Base-by-base conservation (phyloP, 352 stramenopile species). In the Globisporangium iwayamae region DNA sequence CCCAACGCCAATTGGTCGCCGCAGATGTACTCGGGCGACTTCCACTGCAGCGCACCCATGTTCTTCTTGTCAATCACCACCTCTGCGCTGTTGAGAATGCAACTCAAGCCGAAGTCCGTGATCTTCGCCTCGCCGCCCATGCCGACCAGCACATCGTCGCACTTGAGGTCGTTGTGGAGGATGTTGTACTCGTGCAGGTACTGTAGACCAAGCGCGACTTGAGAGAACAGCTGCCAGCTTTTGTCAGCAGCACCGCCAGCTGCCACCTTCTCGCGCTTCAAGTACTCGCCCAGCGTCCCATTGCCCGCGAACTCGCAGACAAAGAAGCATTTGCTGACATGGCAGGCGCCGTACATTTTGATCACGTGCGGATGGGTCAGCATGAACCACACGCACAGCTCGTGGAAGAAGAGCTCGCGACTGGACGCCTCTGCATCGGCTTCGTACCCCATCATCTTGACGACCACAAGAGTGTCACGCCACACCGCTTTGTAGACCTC, bases 171-270 rank as follows among this genome's bases (percentile, higher is more conserved):
- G 39, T 28, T 48, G 41, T 62, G 52, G 8, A 66, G 32, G 22
- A 66, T 38, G 20, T 46, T 54, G 6, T 54, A 9, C 13, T 16
- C 20, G 43, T 66, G 51, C 22, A 47, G 56, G 60, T 83, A 86
- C 50, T 57, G 39, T 6, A 93, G 60, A 0, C 79, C 85, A 11
- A 64, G 16, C 2, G 58, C 62, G 20, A 68, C 57, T 39, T 64
- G 22, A 16, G 38, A 43, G 38, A 43, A 11, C 8, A 43, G 38
- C 38, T 43, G 38, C 38, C 38, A 43, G 38, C 38, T 43, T 14
- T 11, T 43, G 38, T 45, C 11, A 4, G 11, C 4, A 3, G 38
- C 38, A 4, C 13, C 38, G 5, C 16, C 38, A 14, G 11, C 38
- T 4, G 3, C 16, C 38, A 4, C 16, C 38, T 45, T 45, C 38